A percentile compares a stretch with the other conserved stretches of the same genome.
These are phyloP conservation scores for Dictyostelium firmibasis DNA, from an alignment of 78 protist species.

Conservation along the genomic window DNA sequence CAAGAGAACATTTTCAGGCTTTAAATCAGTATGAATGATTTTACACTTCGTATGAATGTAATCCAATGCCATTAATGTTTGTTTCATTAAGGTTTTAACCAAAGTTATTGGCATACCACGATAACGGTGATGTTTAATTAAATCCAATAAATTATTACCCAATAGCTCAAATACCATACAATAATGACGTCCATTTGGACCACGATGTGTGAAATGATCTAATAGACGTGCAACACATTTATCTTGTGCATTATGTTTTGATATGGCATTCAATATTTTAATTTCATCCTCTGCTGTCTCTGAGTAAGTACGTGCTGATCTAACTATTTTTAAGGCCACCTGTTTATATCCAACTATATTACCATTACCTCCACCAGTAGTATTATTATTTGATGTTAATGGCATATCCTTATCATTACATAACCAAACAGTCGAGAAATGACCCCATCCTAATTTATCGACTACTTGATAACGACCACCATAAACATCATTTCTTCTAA, in stretches of 20 bases:
- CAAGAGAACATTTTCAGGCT: slow-evolving; percentile 97
- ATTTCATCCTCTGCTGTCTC: slow-evolving; percentile 96
- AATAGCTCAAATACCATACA: slow-evolving; percentile 96
- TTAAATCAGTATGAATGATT: slow-evolving; percentile 98
- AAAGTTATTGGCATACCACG: slow-evolving; percentile 92
- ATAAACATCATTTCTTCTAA: slow-evolving; percentile 90
- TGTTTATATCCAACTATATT: not conserved
- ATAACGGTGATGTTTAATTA: slow-evolving; percentile 88
- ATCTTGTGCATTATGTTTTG: not conserved
- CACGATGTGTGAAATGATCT: slow-evolving; percentile 89
- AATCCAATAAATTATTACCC: slow-evolving; percentile 92
- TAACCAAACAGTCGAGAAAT: slow-evolving; percentile 99
- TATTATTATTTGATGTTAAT: not conserved
- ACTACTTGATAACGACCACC: slow-evolving; percentile 87
- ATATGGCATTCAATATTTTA: slow-evolving; percentile 53
- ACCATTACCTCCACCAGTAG: not conserved
- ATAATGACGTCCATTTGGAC: slow-evolving; percentile 93
- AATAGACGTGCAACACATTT: slow-evolving; percentile 47
- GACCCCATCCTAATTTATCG: slow-evolving; percentile 99
- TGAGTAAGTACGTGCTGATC: slow-evolving; percentile 90
- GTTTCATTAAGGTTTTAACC: slow-evolving; percentile 85
- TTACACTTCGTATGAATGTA: slow-evolving; percentile 90
- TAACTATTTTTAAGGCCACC: slow-evolving; percentile 93
- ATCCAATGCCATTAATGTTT: slow-evolving; percentile 88
- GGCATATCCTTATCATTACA: slow-evolving; percentile 75